These are phyloP conservation scores for Echinochloa phyllopogon DNA, from an alignment of 176 grass and related monocot species.

Conservation along the genomic window DNA sequence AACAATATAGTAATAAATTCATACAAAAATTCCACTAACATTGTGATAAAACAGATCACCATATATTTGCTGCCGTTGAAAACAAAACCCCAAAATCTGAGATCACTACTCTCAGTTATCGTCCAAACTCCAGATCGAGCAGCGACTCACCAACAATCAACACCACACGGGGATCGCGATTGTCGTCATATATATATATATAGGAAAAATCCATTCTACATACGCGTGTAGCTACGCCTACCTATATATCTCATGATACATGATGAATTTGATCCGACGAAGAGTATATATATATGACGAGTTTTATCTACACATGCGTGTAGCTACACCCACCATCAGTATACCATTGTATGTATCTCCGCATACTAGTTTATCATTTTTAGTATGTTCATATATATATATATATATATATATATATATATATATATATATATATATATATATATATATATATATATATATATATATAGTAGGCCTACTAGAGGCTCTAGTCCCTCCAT, in stretches of 20 bases:
- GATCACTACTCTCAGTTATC: neutral
- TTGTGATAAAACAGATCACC: neutral
- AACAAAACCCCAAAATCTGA: neutral
- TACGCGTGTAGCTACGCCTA: no score
- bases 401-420: neutral
- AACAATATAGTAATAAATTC: no score
- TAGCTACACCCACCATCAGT: no score
- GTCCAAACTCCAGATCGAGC: neutral
- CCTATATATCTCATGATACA: no score
- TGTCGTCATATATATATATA: neutral
- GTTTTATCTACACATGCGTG: no score
- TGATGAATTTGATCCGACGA: no score
- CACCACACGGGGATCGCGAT: neutral
- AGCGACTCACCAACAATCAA: slow-evolving; percentile 23
- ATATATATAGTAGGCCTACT: neutral
- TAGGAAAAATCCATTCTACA: no score
- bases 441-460: neutral
- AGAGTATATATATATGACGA: no score
- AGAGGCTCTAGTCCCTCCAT: neutral
- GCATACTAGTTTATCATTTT: no score
- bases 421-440: neutral
- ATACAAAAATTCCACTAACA: no score
- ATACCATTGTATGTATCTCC: no score
- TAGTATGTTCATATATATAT: neutral
- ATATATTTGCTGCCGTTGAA: neutral